A percentile compares a stretch with the other conserved stretches of the same genome.
Evolutionary conservation across 176 grass and related monocot species (phyloP).

Genomic region (Lolium multiflorum): DNA sequence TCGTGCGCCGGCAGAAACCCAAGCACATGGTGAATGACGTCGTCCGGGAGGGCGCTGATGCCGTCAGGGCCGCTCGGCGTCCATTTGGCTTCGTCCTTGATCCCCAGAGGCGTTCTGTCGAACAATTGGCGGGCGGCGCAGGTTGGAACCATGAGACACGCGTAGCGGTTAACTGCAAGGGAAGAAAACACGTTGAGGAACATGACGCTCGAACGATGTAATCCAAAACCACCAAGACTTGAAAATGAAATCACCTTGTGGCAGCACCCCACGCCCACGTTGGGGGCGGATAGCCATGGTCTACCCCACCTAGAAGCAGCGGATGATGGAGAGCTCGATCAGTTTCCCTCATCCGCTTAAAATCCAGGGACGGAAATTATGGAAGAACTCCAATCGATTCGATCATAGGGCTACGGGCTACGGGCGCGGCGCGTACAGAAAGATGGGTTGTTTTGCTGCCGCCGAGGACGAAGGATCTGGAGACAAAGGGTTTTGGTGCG

Average conservation of each 20-base stretch:
- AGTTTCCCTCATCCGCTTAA: not conserved
- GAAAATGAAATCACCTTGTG: no score
- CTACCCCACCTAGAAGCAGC: not conserved
- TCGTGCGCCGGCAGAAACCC: slow-evolving; percentile 8
- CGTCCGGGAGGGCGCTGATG: slow-evolving; percentile 19
- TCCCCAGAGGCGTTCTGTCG: not conserved
- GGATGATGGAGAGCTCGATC: not conserved
- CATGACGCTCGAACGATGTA: not conserved
- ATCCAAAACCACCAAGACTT: not conserved
- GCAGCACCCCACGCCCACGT: no score
- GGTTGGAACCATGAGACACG: not conserved
- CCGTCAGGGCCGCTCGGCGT: not conserved
- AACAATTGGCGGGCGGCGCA: not conserved
- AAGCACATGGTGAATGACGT: not conserved
- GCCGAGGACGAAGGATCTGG: no score
- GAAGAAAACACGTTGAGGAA: not conserved
- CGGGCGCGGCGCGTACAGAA: no score
- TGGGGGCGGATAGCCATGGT: not conserved
- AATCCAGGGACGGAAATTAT: not conserved
- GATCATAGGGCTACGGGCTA: not conserved
- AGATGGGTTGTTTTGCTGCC: no score
- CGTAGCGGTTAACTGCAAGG: not conserved
- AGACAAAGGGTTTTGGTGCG: no score
- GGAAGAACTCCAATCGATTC: not conserved
- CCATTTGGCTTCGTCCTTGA: not conserved